Evolutionary conservation across 2,329 filamentous ascomycete genomes (phyloP).

Genomic region (Hyphodiscus sp.): DNA sequence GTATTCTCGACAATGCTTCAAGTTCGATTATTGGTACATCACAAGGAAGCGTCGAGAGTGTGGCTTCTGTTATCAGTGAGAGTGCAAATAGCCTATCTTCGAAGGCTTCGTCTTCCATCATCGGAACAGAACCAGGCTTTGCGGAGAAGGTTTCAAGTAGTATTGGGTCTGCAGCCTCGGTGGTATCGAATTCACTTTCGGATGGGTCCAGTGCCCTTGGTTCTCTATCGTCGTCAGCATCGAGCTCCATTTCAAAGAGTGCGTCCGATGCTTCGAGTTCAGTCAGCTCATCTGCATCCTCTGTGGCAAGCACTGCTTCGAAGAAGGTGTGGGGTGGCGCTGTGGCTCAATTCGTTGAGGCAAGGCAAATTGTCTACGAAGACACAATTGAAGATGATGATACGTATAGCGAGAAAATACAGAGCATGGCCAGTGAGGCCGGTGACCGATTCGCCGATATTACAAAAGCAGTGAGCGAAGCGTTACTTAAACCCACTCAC

Average conservation of each 20-base stretch:
- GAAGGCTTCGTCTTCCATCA: slow-evolving; percentile 21
- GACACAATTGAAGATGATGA: slow-evolving; percentile 41
- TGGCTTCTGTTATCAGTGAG: slow-evolving; percentile 17
- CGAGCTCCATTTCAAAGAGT: slow-evolving; percentile 29
- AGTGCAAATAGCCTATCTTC: slow-evolving; percentile 21
- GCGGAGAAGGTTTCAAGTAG: slow-evolving; percentile 26
- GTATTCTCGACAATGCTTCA: slow-evolving; percentile 24
- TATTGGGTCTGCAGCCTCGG: slow-evolving; percentile 23
- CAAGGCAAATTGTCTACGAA: slow-evolving; percentile 39
- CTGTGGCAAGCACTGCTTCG: slow-evolving; percentile 27
- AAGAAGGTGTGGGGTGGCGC: slow-evolving; percentile 44
- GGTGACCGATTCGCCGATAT: slow-evolving; percentile 46
- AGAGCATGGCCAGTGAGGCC: slow-evolving; percentile 44
- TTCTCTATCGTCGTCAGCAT: slow-evolving; percentile 28
- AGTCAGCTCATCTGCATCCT: slow-evolving; percentile 21
- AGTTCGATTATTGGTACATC: slow-evolving; percentile 23
- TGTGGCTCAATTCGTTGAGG: slow-evolving; percentile 36
- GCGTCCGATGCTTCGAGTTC: slow-evolving; percentile 24
- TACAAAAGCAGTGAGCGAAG: slow-evolving; percentile 50
- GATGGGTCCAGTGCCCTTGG: slow-evolving; percentile 20
- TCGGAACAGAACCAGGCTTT: slow-evolving; percentile 19
- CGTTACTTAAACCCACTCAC: slow-evolving; percentile 38
- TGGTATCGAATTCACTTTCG: slow-evolving; percentile 19
- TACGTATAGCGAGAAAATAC: slow-evolving; percentile 43
- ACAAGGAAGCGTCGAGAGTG: slow-evolving; percentile 24